A percentile compares a stretch with the other conserved stretches of the same genome.
Conservation (phyloP, 345 rosid genomes). For the Sapria himalayana region DNA sequence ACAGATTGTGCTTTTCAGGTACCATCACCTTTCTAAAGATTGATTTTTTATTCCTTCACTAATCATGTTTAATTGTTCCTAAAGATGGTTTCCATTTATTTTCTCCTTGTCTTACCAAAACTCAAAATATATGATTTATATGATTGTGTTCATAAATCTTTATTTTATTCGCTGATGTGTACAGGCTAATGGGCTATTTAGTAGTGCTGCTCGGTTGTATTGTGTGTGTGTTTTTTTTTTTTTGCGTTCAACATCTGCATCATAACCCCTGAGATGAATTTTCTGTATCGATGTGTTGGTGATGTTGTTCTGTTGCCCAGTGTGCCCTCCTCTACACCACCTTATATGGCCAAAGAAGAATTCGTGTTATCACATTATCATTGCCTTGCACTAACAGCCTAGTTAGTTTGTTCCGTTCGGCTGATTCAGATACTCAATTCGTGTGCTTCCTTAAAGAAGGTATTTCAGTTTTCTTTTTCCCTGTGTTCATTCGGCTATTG, state of each 20-base stretch:
- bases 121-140: too few species aligned
- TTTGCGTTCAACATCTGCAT: constrained; percentile 11
- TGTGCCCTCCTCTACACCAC: constrained; percentile 96
- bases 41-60: too few species aligned
- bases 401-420: constrained; percentile 74
- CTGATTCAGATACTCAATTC: constrained; percentile 91
- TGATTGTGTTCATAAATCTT: too few species aligned
- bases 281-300: too few species aligned
- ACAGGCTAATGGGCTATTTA: background rate
- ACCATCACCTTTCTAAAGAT: constrained; percentile 7
- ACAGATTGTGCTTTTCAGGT: constrained; percentile 94
- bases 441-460: constrained; percentile 96
- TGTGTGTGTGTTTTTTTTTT: constrained; percentile 6
- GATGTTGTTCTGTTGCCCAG: too few species aligned
- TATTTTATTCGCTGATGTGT: too few species aligned
- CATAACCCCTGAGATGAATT: too few species aligned
- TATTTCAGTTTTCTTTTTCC: constrained; percentile 7
- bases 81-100: too few species aligned
- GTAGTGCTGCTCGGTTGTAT: background rate
- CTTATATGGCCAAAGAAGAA: constrained; percentile 83
- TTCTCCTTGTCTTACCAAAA: too few species aligned
- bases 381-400: constrained; percentile 80
- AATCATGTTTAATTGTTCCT: too few species aligned
- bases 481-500: background rate
- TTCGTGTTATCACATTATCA: constrained; percentile 72